Percentiles rank a stretch among this genome's conserved stretches.
Evolutionary conservation across 148 eudicot genomes (phyloP).

Genomic region (Chenopodium suecicum): DNA sequence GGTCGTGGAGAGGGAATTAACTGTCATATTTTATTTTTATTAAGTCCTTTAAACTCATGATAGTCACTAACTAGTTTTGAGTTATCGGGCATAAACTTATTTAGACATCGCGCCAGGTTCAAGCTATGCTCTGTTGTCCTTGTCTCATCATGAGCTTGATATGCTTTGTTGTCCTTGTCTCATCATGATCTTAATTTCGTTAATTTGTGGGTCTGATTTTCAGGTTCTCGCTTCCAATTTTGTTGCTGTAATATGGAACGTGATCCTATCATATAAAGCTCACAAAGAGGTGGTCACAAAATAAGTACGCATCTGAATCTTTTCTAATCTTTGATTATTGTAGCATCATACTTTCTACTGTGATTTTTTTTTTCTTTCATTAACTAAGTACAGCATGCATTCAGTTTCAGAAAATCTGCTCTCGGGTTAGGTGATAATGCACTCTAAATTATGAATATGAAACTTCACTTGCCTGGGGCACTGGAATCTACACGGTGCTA

Average conservation of each 20-base stretch:
- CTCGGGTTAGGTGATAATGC: not conserved
- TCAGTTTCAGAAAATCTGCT: not conserved
- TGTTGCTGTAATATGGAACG: slow-evolving; percentile 76
- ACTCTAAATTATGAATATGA: not conserved
- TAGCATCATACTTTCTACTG: not conserved
- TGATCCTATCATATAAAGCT: slow-evolving; percentile 86
- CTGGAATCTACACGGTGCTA: not conserved
- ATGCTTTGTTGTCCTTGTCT: too few species aligned
- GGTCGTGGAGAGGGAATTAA: too few species aligned
- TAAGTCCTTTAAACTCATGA: too few species aligned
- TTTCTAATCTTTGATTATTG: not conserved
- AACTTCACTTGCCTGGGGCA: not conserved
- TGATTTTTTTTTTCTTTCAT: not conserved
- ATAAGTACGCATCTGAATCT: slow-evolving; percentile 38
- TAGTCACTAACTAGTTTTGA: too few species aligned
- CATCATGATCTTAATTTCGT: not conserved
- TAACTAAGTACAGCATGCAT: not conserved
- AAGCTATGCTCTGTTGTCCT: too few species aligned
- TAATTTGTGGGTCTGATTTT: slow-evolving; percentile 16
- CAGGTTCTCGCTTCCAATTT: slow-evolving; percentile 96
- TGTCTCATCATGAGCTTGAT: not conserved
- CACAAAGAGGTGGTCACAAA: slow-evolving; percentile 67
- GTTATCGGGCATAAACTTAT: too few species aligned
- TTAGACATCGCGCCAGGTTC: too few species aligned
- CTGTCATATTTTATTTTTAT: too few species aligned